Evolutionary conservation across 2,329 filamentous ascomycete species (phyloP), one percentile per base, ranked within the genome.

Genomic region (Helotiales sp.): DNA sequence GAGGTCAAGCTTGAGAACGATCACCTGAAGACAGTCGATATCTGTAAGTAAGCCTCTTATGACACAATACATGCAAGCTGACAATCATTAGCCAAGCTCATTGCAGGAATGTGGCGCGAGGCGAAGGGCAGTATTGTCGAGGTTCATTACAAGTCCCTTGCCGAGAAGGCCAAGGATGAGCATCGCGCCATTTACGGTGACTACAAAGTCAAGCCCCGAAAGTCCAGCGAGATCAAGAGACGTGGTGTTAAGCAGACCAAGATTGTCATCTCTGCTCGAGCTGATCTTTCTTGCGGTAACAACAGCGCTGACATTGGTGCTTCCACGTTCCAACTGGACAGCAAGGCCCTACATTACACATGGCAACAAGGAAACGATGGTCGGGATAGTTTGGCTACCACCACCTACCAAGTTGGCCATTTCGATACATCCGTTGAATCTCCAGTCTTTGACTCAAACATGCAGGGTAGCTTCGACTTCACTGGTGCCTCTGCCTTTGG

Each of bases 41-140:
- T 63, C 43, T 63, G 61, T 63, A 30, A 43, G 61, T 63, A 13
- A 11, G 8, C 20, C 20, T 24, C 24, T 20, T 20, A 8, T 37
- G 6, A 5, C 17, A 11, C 2, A 13, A n/a, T 13, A 43, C 13
- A 54, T 43, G 1, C 17, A 10, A 24, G 13, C 61, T 63, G 34
- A 63, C 49, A 43, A 3, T 40, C n/a, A 20, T 28, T 57, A 63
- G 61, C 61, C 13, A 45, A n/a, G n/a, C 20, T 63, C 61, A 63
- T 63, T 20, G 30, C 61, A 8, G 17, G 13, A 11, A n/a, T 57
- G 34, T 63, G 61, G 61, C 43, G 30, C 34, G 8, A 17, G 1
- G 28, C 17, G 3, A 15, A 40, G 2, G 22, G 11, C 30, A 34
- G 6, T 34, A 6, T 10, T 6, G 11, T 26, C 20, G 37, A 45